A percentile compares a stretch with the other conserved stretches of the same genome.
Conservation (phyloP, 768 basidiomycete species). For the Lentinula boryana region DNA sequence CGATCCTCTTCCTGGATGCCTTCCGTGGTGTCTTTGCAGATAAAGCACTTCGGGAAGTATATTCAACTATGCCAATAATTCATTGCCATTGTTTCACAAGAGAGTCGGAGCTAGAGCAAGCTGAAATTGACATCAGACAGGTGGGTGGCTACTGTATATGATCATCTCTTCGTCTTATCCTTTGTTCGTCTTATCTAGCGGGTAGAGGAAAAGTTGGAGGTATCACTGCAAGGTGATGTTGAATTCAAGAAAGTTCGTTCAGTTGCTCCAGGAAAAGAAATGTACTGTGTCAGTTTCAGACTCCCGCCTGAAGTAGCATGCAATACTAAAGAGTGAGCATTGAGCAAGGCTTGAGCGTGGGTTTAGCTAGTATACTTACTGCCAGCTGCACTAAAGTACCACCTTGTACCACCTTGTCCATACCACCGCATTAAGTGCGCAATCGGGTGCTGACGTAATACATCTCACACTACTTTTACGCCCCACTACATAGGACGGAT, state of each 20-base stretch:
- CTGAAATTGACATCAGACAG: constrained; percentile 73
- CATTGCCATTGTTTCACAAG: constrained; percentile 97
- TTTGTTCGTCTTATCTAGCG: constrained; percentile 40
- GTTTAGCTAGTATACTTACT: not conserved
- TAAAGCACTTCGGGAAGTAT: constrained; percentile 38
- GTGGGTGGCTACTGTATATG: constrained; percentile 37
- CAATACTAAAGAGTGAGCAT: not conserved
- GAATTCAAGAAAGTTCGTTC: constrained; percentile 76
- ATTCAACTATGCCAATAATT: constrained; percentile 73
- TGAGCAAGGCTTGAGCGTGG: constrained; percentile 2
- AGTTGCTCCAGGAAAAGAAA: constrained; percentile 94
- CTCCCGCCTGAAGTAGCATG: constrained; percentile 45
- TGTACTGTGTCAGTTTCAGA: constrained; percentile 94
- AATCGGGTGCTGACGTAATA: not conserved
- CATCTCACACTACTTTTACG: not conserved
- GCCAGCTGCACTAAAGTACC: not conserved
- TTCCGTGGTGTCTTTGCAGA: constrained; percentile 66
- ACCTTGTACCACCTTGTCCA: not conserved
- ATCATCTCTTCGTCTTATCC: not conserved
- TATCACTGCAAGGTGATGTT: constrained; percentile 41
- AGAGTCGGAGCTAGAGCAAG: constrained; percentile 62
- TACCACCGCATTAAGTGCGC: constrained; percentile 22
- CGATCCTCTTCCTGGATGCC: constrained; percentile 83
- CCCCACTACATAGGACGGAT: not conserved
- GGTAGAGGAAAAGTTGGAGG: constrained; percentile 61